Base-by-base conservation (phyloP, 192 early-diverging fungal genomes). In the Coemansia erecta region DNA sequence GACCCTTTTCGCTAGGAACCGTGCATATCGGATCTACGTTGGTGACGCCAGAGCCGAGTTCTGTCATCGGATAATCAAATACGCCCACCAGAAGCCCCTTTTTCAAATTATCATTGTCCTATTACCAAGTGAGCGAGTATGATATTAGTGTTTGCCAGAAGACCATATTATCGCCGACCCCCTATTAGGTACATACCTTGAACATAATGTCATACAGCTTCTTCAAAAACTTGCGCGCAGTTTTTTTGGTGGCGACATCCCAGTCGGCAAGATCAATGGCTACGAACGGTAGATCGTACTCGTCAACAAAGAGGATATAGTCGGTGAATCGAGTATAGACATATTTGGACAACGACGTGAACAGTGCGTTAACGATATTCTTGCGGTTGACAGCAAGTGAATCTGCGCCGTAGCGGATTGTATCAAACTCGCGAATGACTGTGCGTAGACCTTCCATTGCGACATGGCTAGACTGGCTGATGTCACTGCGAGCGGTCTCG, bases 281-380 rank as follows among this genome's bases (percentile, higher is more conserved):
- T 18, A 76, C 70, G 46, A 76, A 76, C 21, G 73, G 67, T 22
- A 70, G 62, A 19, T 76, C 73, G 19, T 70, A 70, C 35, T 76
- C 73, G 48, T 76, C 73, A 47, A 70, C 62, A 0, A 76, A 37
- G 15, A 76, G 56, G 1, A 76, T 62, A 28, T 70, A 76, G n/a
- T 56, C 56, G 1, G 65, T 67, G 45, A 23, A 76, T 6, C 8
- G 15, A 2, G 12, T 41, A 0, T 35, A 15, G 15, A 75, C 23
- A 54, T 59, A 55, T 0, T 42, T 14, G 0, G 73, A 77, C 0
- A 77, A 14, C 1, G 43, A 14, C 22, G 53, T 37, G 22, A 77
- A 67, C 11, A 77, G 10, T 0, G 3, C 8, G 8, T 48, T 11
- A 0, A 45, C 37, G 0, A 66, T 3, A 6, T 43, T 45, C 0